Evolutionary conservation across 805 yeast species (phyloP), one percentile per base, ranked within the genome.

Genomic region (Candida ponderosae): DNA sequence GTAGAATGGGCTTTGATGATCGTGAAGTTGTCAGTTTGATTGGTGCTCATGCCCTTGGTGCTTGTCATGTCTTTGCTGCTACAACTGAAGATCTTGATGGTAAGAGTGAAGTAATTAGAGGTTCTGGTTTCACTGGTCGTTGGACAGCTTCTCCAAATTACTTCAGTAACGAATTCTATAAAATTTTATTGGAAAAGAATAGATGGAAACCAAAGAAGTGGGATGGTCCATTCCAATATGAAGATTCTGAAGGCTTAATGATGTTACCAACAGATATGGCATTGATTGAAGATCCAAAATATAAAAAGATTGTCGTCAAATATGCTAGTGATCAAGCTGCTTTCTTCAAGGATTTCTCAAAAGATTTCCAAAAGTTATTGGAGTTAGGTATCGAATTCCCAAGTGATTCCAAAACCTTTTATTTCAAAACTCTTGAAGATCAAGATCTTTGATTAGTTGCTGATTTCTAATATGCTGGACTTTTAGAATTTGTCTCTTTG

Each of bases 241-340:
- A 71, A 46, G 68, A 72, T 42, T 74, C 68, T 44, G 68, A 76
- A 37, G 75, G 76, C 31, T 70, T 83, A 46, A 86, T 87, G 95
- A 87, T 87, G 96, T 62, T 87, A 37, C 87, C 85, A 21, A 78
- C 94, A 11, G 96, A 87, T 54, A 69, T 78, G 70, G 77, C 85
- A 14, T 62, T 83, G 32, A 53, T 74, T n/a, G 62, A 72, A 47
- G 89, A 81, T 57, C 69, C 76, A 4, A 63, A 59, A 34, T 85
- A 79, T 57, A 60, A 62, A 41, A 59, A 62, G 38, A 76, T 80
- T 73, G 89, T 81, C 14, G 70, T 77, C 47, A 60, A 62, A 39
- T 87, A 79, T 59, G 89, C 94, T 19, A 63, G 65, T 21, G 82
- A 85, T 57, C 74, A 77, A 54, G 72, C 68, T 14, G 48, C 58